Conservation (phyloP, 1,284 basidiomycete genomes). For the Pisolithus thermaeus region DNA sequence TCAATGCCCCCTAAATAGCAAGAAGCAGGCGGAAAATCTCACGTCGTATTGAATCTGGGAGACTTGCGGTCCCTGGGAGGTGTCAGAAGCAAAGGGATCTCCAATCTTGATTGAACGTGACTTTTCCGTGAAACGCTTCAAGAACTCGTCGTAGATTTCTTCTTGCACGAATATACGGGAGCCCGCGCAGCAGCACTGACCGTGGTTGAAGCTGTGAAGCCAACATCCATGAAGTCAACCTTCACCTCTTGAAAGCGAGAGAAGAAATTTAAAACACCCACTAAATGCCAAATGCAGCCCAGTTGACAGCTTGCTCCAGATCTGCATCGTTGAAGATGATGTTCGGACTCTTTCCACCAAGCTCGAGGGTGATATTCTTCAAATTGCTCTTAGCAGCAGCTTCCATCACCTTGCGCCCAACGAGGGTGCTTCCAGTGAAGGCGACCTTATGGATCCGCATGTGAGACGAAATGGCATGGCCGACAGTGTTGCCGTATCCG, state of each 20-base stretch:
- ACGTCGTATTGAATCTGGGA: constrained; percentile 65
- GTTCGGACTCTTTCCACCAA: constrained; percentile 89
- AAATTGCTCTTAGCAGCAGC: constrained; percentile 80
- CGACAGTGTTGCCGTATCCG: constrained; percentile 65
- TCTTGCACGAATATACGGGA: constrained; percentile 84
- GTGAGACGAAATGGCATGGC: constrained; percentile 60
- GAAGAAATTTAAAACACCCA: constrained; percentile 19
- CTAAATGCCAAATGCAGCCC: constrained; percentile 81
- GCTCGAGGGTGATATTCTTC: constrained; percentile 87
- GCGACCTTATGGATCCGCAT: constrained; percentile 67
- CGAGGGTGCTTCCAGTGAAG: constrained; percentile 73
- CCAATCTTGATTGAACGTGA: constrained; percentile 61
- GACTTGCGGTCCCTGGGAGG: constrained; percentile 88
- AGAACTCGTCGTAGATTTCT: constrained; percentile 76
- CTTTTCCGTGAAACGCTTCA: constrained; percentile 54
- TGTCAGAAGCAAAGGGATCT: constrained; percentile 70
- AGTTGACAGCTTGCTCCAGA: constrained; percentile 75
- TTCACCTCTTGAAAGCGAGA: constrained; percentile 11
- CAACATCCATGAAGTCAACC: constrained; percentile 25
- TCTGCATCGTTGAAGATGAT: constrained; percentile 71
- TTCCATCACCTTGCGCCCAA: constrained; percentile 83
- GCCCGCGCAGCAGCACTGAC: constrained; percentile 83
- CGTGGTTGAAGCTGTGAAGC: constrained; percentile 64
- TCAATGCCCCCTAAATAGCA: constrained; percentile 32
- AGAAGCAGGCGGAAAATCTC: constrained; percentile 35